Evolutionary conservation across 2,329 filamentous ascomycete species (phyloP), one percentile per base, ranked within the genome.

Genomic region (Amauroascus verrucosus): DNA sequence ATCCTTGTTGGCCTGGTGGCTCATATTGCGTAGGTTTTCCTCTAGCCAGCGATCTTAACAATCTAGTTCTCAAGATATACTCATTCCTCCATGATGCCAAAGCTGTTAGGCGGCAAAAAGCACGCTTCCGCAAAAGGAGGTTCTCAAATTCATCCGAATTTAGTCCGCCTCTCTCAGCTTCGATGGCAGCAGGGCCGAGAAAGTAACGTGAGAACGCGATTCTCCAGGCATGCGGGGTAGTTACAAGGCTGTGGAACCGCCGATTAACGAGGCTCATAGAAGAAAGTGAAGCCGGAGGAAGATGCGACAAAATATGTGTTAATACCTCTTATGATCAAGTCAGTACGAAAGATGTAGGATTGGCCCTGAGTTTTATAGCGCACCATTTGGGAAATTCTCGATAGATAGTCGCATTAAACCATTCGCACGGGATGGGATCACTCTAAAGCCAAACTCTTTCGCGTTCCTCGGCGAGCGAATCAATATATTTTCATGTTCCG

Each of bases 61-160:
- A 78, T 45, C 88, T 81, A 1, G 89, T 96, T 45, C 93, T 80
- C 54, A 95, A 72, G 46, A 97, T 85, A 64, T 97, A 98, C 68
- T 98, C 93, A 69, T 88, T 96, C 61, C 91, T 81, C 91, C 93
- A 97, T 7, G 90, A 93, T n/a, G 89, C 86, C 57, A 90, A 72
- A 2, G 83, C 77, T 8, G 87, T 94, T 52, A 98, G 77, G 41
- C 90, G 82, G 14, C 86, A 81, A 64, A 97, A 98, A 59, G 82
- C 80, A 43, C 89, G 85, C 61, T 81, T 80, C 64, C 93, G 86
- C 0, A 85, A 84, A 26, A 81, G 79, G 43, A 89, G 73, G 52
- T 67, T 68, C 62, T 81, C 82, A 51, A 71, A 68, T 44, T 70
- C 67, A 33, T 80, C 72, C 22, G 73, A 69, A 20, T 75, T 72